phyloP scores from a whole-genome alignment of 768 basidiomycete genomes.

The Lactarius vividus region DNA sequence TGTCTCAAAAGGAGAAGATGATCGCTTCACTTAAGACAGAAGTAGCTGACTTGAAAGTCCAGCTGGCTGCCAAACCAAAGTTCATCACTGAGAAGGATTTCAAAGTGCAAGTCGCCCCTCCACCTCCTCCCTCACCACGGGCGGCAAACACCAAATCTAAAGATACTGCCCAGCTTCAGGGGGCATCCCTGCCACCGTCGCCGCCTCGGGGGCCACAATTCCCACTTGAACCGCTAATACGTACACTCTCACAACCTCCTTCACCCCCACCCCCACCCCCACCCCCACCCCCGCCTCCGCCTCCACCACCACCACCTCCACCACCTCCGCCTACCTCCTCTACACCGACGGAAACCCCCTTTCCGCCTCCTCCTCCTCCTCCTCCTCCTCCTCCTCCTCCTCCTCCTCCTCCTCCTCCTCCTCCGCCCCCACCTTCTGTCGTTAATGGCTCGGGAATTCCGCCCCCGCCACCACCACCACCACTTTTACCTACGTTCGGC shows the following conservation, averaged over 20 bases:
- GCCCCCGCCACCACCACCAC: not conserved
- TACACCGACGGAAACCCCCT: not conserved
- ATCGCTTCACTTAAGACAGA: conserved; percentile 51
- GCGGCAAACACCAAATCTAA: conserved; percentile 29
- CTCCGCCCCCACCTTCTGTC: not conserved
- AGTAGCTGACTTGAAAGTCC: conserved; percentile 49
- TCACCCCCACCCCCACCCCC: conserved; percentile 27
- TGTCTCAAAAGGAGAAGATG: conserved; percentile 67
- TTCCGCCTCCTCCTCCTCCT: too few relatives aligned
- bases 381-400: not conserved
- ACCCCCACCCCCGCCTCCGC: conserved; percentile 21
- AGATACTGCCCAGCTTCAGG: conserved; percentile 7
- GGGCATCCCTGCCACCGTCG: not conserved
- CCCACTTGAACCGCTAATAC: conserved; percentile 24
- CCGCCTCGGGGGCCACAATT: conserved; percentile 26
- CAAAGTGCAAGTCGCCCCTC: conserved; percentile 63
- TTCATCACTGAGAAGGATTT: conserved; percentile 65
- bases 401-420: conserved; percentile 5
- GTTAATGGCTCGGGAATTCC: not conserved
- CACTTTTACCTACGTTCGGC: conserved; percentile 1
- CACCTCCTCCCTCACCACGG: conserved; percentile 53
- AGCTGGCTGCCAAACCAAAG: conserved; percentile 49
- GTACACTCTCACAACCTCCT: conserved; percentile 35
- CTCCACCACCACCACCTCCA: not conserved
- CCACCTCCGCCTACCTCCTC: not conserved